Evolutionary conservation across 805 yeast genomes (phyloP), one percentile per base, ranked within the genome.

Genomic region (Lachancea waltii): DNA sequence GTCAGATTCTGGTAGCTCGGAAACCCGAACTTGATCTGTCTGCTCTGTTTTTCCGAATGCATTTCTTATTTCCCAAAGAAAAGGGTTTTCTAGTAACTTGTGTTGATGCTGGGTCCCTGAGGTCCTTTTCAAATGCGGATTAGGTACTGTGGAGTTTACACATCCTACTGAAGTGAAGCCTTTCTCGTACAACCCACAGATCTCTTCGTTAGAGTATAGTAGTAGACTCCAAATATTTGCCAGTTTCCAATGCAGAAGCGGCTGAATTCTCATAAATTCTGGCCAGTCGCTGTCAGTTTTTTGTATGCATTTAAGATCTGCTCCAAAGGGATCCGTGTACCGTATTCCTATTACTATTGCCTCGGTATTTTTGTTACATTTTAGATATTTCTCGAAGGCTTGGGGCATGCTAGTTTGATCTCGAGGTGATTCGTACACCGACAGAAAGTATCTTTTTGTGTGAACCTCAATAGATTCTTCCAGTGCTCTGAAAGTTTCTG

Each of bases 151-250:
- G 30, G 77, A 73, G 39, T 72, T 63, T 1, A 77, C 64, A 0
- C 95, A 92, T 2, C 98, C 98, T 14, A 92, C 61, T 1, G 95
- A 85, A 1, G 98, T 89, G 53, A 81, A 92, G 0, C 98, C 98
- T 25, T 49, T 40, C 48, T 83, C 94, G 53, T 92, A 92, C 40
- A 92, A 63, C 2, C 55, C 50, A 56, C 97, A 90, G 56, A 90
- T 87, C 3, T 70, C 70, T 29, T 81, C 69, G n/a, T 69, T 54
- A 15, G 76, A 64, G 16, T 64, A 72, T 15, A 77, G 61, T 35
- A 90, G 60, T 53, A 90, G 89, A 47, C 76, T 75, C 98, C 98
- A 92, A 2, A 92, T 70, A 41, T 87, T 85, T 15, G 73, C 71
- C 48, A 85, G 82, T 28, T 73, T 74, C 97, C 97, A 92, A 40